Evolutionary conservation across 139 green algal genomes (phyloP).

Genomic region (Ettlia oleoabundans): DNA sequence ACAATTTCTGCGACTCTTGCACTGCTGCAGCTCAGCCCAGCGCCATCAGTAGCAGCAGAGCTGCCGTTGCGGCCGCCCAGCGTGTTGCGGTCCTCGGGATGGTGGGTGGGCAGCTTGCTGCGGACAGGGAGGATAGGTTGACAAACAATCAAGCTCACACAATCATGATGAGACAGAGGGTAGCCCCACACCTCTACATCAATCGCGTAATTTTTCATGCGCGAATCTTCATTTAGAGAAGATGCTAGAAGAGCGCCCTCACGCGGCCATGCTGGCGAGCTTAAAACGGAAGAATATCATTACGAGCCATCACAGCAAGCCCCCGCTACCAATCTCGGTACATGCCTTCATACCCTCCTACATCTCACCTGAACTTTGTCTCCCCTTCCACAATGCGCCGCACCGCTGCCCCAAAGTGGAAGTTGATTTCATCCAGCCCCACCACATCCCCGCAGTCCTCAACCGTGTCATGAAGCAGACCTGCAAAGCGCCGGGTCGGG

Average conservation of each 20-base stretch:
- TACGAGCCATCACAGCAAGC: too few relatives aligned
- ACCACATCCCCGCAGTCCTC: slow-evolving; percentile 84
- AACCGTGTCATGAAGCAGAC: slow-evolving; percentile 92
- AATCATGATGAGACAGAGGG: too few relatives aligned
- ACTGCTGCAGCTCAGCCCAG: background rate
- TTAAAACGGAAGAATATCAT: too few relatives aligned
- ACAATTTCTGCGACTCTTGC: background rate
- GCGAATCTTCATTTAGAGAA: too few relatives aligned
- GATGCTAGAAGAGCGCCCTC: too few relatives aligned
- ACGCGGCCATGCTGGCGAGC: too few relatives aligned
- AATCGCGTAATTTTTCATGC: too few relatives aligned
- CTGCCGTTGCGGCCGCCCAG: background rate
- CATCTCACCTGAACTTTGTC: slow-evolving; percentile 75
- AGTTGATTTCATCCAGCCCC: slow-evolving; percentile 81
- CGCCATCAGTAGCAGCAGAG: too few relatives aligned
- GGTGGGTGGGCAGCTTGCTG: slow-evolving; percentile 40
- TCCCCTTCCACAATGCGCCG: slow-evolving; percentile 91
- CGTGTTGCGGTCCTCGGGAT: slow-evolving; percentile 38
- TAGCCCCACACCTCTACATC: too few relatives aligned
- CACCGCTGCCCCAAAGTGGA: slow-evolving; percentile 74
- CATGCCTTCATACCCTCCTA: background rate
- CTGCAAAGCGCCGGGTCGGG: slow-evolving; percentile 32
- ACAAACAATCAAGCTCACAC: too few relatives aligned
- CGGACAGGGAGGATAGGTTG: too few relatives aligned
- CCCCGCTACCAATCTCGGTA: too few relatives aligned